These are phyloP conservation scores for Draba incana DNA, from an alignment of 345 rosid species.

Conservation along the genomic window DNA sequence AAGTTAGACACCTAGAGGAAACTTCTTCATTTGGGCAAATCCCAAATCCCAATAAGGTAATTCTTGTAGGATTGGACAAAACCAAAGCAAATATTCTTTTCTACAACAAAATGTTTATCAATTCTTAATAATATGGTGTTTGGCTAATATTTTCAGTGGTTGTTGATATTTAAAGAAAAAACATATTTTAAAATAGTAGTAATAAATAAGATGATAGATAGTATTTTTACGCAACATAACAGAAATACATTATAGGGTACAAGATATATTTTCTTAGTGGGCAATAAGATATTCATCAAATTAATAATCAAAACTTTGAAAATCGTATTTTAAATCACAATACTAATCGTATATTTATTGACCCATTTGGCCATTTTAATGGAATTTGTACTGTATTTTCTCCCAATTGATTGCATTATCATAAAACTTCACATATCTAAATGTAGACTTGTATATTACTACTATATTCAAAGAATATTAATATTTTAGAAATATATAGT, in stretches of 20 bases:
- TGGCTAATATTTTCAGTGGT: neutral
- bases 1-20: conserved; percentile 30
- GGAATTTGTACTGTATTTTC: neutral
- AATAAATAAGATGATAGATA: too few relatives aligned
- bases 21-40: conserved; percentile 45
- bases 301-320: neutral
- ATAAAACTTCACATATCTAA: neutral
- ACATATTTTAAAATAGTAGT: too few relatives aligned
- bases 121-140: neutral
- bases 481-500: neutral
- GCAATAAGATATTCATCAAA: neutral
- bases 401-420: too few relatives aligned
- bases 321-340: neutral
- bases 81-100: conserved; percentile 29
- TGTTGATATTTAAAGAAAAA: too few relatives aligned
- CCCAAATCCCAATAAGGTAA: conserved; percentile 43
- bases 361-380: neutral
- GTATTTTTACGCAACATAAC: too few relatives aligned
- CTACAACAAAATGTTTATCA: neutral
- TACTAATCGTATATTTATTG: too few relatives aligned
- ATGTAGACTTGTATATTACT: neutral
- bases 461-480: neutral
- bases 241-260: too few relatives aligned
- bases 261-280: neutral
- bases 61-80: conserved; percentile 20